Percentiles rank a stretch among this genome's conserved stretches.
These are phyloP conservation scores for Colletotrichum sp. DNA, from an alignment of 2,329 filamentous ascomycete genomes.

Conservation along the genomic window DNA sequence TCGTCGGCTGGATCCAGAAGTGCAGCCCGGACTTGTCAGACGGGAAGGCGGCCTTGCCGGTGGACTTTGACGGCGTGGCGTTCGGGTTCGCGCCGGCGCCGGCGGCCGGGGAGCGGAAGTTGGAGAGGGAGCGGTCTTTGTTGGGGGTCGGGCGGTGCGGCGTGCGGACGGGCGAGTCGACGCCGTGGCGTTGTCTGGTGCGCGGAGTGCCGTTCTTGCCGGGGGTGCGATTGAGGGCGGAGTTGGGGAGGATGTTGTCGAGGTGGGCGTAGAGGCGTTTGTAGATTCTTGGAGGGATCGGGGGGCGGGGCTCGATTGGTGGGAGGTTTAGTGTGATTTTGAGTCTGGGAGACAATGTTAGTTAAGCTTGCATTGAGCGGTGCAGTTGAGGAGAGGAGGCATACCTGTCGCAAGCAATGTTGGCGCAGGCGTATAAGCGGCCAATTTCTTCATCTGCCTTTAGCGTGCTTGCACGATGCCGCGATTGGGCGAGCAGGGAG, in stretches of 20 bases:
- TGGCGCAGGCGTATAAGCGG: constrained; percentile 82
- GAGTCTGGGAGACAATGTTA: constrained; percentile 48
- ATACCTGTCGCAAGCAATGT: constrained; percentile 88
- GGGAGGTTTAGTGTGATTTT: constrained; percentile 80
- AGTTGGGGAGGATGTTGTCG: constrained; percentile 68
- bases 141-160: constrained; percentile 43
- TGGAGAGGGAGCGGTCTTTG: constrained; percentile 49
- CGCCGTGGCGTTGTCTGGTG: constrained; percentile 31
- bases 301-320: constrained; percentile 75
- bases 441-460: constrained; percentile 88
- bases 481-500: constrained; percentile 80
- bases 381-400: background rate
- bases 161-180: constrained; percentile 26
- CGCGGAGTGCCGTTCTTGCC: constrained; percentile 32
- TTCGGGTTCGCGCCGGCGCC: background rate
- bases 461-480: constrained; percentile 75
- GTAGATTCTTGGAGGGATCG: constrained; percentile 81
- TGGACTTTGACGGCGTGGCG: constrained; percentile 43
- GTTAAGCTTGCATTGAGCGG: background rate
- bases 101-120: constrained; percentile 45
- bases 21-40: constrained; percentile 48
- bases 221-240: constrained; percentile 36
- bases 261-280: constrained; percentile 84
- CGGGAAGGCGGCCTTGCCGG: constrained; percentile 30
- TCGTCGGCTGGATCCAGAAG: constrained; percentile 72